Evolutionary conservation across 2,329 filamentous ascomycete genomes (phyloP).

Genomic region (Pseudogymnoascus sp.): DNA sequence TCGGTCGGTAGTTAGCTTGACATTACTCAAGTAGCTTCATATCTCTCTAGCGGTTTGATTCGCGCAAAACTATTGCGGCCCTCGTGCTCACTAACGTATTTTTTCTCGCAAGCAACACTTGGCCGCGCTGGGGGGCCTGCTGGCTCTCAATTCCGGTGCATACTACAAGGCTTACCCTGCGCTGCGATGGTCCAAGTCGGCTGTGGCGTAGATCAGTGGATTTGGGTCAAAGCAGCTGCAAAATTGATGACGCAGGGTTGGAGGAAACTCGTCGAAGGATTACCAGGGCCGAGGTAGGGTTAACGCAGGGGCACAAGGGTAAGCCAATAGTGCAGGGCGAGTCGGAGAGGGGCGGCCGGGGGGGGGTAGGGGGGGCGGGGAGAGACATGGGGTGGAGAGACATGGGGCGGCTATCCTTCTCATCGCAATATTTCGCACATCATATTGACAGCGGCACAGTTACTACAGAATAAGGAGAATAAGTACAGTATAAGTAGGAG

Average conservation of each 20-base stretch:
- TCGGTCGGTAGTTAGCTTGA: background rate
- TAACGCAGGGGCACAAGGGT: background rate
- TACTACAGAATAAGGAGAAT: too few species aligned
- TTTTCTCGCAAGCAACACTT: background rate
- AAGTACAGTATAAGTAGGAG: background rate
- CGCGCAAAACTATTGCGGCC: background rate
- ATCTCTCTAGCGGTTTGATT: background rate
- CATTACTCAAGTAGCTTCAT: background rate
- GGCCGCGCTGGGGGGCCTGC: background rate
- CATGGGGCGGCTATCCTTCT: background rate
- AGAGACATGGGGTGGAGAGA: background rate
- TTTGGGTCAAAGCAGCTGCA: background rate
- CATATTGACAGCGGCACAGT: slow-evolving; percentile 2
- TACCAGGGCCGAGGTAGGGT: background rate
- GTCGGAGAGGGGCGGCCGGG: background rate
- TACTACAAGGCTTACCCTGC: too few species aligned
- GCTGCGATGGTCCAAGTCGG: background rate
- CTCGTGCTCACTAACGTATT: background rate
- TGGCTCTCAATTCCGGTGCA: background rate
- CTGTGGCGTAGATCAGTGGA: background rate
- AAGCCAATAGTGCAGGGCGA: background rate
- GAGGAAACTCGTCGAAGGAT: background rate
- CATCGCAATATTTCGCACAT: background rate
- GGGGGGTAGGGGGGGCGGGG: background rate
- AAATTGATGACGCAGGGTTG: background rate